Base-by-base conservation (phyloP, 1,284 basidiomycete species). In the Naganishia liquefaciens region DNA sequence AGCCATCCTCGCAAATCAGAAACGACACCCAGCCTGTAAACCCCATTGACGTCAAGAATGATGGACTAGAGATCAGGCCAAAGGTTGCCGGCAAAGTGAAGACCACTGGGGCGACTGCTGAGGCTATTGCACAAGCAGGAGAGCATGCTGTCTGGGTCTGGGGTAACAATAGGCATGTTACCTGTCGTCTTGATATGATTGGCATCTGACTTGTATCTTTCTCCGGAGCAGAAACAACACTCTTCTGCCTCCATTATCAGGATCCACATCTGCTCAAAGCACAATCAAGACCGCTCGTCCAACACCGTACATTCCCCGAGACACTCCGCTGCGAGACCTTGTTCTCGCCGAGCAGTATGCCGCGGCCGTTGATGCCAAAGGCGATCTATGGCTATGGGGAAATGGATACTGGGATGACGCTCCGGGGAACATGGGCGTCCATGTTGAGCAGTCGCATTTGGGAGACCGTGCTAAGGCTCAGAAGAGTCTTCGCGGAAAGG, bases 381-480 rank as follows among this genome's bases (percentile, higher is more conserved):
- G 94, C 27, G 90, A 98, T 72, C 85, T 92, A 1, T 91, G 92
- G 76, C 90, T 93, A 73, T 94, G 91, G 92, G 91, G 91, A 27
- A 52, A 65, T 43, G 58, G 64, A 28, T 57, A 70, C 73, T 83
- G 82, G 57, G 57, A 60, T 67, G 82, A 80, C 28, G 75, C 76
- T 72, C 75, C 21, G 25, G 75, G 70, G 65, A 67, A 44, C 70
- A 72, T 43, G 61, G 63, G 39, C 69, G 72, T 27, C 71, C 78
- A 65, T 83, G 86, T 50, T 77, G 79, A 40, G 50, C 77, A 39
- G 21, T 37, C n/a, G 3, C 17, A 19, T 19, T 19, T 23, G 19
- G 27, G 23, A 5, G 64, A 61, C 5, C 47, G 28, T 46, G 21
- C 50, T 79, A 64, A 87, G 84, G n/a, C 73, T 2, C 76, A 73